Conservation (phyloP, 768 basidiomycete genomes). For the Dacryopinax primogenitus region DNA sequence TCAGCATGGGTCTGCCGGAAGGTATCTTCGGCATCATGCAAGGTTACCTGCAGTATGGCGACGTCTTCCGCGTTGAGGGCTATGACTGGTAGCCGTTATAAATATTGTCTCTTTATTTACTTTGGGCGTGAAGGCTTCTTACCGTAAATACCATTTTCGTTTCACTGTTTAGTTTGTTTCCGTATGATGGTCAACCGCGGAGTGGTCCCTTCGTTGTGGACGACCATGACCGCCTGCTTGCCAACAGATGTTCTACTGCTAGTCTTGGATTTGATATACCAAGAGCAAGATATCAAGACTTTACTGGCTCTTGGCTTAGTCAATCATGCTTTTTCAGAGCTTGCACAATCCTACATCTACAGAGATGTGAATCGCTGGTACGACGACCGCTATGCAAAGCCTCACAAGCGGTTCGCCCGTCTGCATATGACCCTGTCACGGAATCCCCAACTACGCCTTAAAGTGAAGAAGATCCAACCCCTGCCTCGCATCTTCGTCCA, state of each 20-base stretch:
- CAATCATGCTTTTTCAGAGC: background rate
- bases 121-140: constrained; percentile 3
- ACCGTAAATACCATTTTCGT: background rate
- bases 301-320: background rate
- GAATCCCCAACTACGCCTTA: background rate
- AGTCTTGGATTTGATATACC: background rate
- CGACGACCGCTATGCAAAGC: background rate
- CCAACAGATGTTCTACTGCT: background rate
- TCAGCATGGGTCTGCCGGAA: constrained; percentile 90
- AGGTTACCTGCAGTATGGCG: constrained; percentile 77
- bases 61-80: constrained; percentile 72
- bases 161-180: background rate
- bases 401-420: background rate
- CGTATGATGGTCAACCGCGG: background rate
- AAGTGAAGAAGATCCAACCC: background rate
- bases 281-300: background rate
- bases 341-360: background rate
- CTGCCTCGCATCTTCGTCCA: background rate
- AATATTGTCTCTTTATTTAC: constrained; percentile 11
- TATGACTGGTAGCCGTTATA: constrained; percentile 16
- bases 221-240: background rate
- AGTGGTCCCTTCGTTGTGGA: background rate
- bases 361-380: background rate
- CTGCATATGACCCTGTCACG: background rate
- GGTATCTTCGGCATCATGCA: constrained; percentile 87